Base-by-base conservation (phyloP, 163 green algal genomes). In the Botryococcus braunii region DNA sequence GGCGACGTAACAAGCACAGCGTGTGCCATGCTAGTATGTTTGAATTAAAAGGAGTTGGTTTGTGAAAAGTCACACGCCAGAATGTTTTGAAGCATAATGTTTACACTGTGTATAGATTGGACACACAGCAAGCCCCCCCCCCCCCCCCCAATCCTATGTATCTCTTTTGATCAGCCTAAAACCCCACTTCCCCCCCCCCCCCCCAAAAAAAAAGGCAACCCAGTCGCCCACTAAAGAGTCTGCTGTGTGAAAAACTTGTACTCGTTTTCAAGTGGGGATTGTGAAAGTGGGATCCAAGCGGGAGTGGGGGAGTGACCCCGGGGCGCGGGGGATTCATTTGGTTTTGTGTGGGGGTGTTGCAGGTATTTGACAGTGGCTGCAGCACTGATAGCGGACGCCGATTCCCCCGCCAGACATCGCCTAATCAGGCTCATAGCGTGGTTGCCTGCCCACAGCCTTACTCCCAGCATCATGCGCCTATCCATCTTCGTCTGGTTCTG, bases 281-380 rank as follows among this genome's bases (percentile, higher is more conserved):
- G 17, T 27, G 13, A 17, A 17, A 13, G 43, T 52, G 43, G 43
- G 43, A 13, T 13, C 13, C 43, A 13, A 13, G 43, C 13, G 43
- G 13, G 43, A 13, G 43, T 17, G 13, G 17, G 43, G 13, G 43
- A 13, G 43, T 52, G 43, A 13, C 13, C 43, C 43, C 17, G 43
- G 17, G 13, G 43, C 13, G 13, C 13, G 43, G 13, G 13, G 17
- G 13, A 52, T 17, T 27, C 13, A 13, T 52, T 13, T 17, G 17
- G 13, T 17, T 52, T 17, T 17, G 17, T 27, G 17, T 52, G 13
- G 13, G 43, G 43, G 43, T 52, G 43, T 52, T 48, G 37, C 52
- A 77, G 62, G 57, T 83, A 82, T 57, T 70, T 89, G 46, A 68
- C 73, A 25, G 82, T 76, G 0, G 69, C 83, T 5, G 85, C 85